Percentiles rank a stretch among this genome's conserved stretches.
Evolutionary conservation across 768 basidiomycete genomes (phyloP).

Genomic region (Xerocomus potaroensis): DNA sequence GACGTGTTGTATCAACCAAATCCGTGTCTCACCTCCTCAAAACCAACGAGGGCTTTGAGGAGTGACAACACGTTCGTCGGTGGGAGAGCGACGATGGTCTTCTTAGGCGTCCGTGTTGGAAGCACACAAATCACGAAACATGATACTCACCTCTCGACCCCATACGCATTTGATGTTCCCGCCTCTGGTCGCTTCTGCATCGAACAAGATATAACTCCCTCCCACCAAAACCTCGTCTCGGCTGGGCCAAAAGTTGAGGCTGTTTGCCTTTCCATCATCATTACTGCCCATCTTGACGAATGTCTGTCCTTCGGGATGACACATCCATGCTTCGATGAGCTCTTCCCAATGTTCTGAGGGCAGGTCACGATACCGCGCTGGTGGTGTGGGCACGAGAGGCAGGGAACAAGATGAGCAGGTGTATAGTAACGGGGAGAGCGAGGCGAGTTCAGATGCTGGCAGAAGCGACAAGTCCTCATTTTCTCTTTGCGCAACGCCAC

Average conservation of each 20-base stretch:
- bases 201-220: constrained; percentile 83
- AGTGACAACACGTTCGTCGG: constrained; percentile 42
- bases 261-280: constrained; percentile 17
- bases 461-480: constrained; percentile 45
- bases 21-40: constrained; percentile 20
- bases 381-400: constrained; percentile 53
- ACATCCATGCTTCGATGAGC: constrained; percentile 98
- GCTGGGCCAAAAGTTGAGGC: constrained; percentile 67
- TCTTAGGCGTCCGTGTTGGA: constrained; percentile 73
- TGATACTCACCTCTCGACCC: constrained; percentile 45
- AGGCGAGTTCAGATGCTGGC: constrained; percentile 62
- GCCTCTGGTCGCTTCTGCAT: constrained; percentile 50
- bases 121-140: neutral
- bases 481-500: constrained; percentile 7
- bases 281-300: constrained; percentile 47
- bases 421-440: constrained; percentile 58
- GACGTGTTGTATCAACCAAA: constrained; percentile 95
- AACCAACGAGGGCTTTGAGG: constrained; percentile 62
- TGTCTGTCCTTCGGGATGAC: constrained; percentile 79
- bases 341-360: constrained; percentile 98
- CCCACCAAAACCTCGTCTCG: constrained; percentile 76
- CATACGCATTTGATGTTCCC: constrained; percentile 21
- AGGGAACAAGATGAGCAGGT: constrained; percentile 78
- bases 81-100: constrained; percentile 78
- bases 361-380: constrained; percentile 69